Conservation (phyloP, 1,284 basidiomycete genomes). For the Hortiboletus rubellus region DNA sequence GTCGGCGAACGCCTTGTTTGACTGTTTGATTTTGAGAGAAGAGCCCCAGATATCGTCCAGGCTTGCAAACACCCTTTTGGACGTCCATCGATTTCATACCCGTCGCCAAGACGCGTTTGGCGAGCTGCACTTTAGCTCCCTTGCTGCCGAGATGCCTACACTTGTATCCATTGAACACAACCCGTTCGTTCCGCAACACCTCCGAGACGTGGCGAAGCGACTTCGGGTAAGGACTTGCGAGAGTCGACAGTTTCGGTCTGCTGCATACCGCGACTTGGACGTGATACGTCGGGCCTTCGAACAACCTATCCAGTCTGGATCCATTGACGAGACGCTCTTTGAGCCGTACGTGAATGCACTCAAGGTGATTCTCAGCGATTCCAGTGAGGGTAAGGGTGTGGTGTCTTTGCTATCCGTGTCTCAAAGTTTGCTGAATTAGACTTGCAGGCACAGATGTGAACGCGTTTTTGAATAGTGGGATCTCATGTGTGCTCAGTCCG, state of each 20-base stretch:
- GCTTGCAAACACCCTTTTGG: slow-evolving; percentile 55
- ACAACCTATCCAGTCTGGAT: slow-evolving; percentile 51
- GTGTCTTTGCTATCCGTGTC: not conserved
- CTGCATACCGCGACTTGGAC: slow-evolving; percentile 70
- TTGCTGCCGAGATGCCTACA: slow-evolving; percentile 62
- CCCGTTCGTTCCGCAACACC: slow-evolving; percentile 45
- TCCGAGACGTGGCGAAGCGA: slow-evolving; percentile 47
- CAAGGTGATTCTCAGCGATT: slow-evolving; percentile 60
- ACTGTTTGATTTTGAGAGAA: slow-evolving; percentile 55
- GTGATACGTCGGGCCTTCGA: slow-evolving; percentile 69
- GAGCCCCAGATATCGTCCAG: slow-evolving; percentile 46
- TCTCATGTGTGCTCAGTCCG: slow-evolving; percentile 67
- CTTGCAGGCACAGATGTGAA: slow-evolving; percentile 45
- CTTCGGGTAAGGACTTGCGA: slow-evolving; percentile 61
- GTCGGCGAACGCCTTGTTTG: slow-evolving; percentile 62
- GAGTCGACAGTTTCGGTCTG: slow-evolving; percentile 63
- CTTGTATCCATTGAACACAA: slow-evolving; percentile 72
- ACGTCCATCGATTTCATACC: slow-evolving; percentile 66
- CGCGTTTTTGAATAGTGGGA: slow-evolving; percentile 54
- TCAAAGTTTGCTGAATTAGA: not conserved
- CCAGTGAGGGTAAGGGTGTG: slow-evolving; percentile 39
- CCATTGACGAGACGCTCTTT: slow-evolving; percentile 51
- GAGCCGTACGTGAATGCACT: slow-evolving; percentile 67
- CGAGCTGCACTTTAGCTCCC: slow-evolving; percentile 59
- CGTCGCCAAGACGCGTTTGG: slow-evolving; percentile 64